phyloP scores from a whole-genome alignment of 768 basidiomycete genomes.

The Mycena rosella region DNA sequence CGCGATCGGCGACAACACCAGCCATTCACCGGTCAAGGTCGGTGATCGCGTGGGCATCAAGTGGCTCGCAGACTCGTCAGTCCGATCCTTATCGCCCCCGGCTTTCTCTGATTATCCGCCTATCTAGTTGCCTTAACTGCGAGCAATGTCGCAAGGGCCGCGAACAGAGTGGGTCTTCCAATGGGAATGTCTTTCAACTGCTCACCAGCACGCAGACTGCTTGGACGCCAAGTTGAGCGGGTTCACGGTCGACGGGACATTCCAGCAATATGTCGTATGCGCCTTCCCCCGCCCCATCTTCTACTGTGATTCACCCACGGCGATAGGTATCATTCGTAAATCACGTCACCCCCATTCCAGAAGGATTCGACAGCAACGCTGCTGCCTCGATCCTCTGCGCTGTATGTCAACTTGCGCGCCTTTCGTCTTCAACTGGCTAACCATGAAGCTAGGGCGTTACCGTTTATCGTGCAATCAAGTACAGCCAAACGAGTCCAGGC shows the following conservation, averaged over 20 bases:
- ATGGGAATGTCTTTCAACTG: background rate
- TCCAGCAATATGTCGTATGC: slow-evolving; percentile 73
- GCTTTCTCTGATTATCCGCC: background rate
- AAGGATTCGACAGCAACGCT: slow-evolving; percentile 69
- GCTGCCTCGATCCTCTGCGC: slow-evolving; percentile 87
- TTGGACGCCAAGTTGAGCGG: slow-evolving; percentile 71
- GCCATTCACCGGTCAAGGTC: slow-evolving; percentile 70
- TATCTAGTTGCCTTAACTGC: slow-evolving; percentile 77
- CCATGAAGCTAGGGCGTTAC: slow-evolving; percentile 72
- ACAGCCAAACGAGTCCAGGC: slow-evolving; percentile 71
- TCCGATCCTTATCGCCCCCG: slow-evolving; percentile 5
- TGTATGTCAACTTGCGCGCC: slow-evolving; percentile 55
- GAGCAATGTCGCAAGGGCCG: slow-evolving; percentile 82
- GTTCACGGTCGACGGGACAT: slow-evolving; percentile 83
- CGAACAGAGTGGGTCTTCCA: slow-evolving; percentile 72
- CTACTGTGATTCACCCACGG: slow-evolving; percentile 10
- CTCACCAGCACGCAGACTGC: slow-evolving; percentile 61
- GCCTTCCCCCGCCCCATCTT: background rate
- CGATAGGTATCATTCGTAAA: slow-evolving; percentile 73
- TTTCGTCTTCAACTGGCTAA: background rate
- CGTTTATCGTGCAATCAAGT: slow-evolving; percentile 88
- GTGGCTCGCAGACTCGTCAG: slow-evolving; percentile 75
- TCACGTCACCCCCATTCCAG: slow-evolving; percentile 86
- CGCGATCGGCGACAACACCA: slow-evolving; percentile 79
- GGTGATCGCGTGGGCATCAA: slow-evolving; percentile 90